These are phyloP conservation scores for Fusarium sp. DNA, from an alignment of 2,329 filamentous ascomycete species.

Conservation along the genomic window DNA sequence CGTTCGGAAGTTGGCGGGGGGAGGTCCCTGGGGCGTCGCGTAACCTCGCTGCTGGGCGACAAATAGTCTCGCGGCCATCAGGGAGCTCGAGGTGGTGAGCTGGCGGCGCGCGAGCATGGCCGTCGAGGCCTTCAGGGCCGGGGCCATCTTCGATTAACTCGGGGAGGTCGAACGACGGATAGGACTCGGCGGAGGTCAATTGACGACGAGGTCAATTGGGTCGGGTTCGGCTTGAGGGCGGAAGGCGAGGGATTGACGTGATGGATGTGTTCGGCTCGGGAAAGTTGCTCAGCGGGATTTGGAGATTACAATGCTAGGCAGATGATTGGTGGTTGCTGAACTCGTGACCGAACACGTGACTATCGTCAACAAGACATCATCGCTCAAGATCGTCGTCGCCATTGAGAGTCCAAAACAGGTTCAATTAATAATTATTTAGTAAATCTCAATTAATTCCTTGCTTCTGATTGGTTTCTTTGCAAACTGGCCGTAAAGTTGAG, in stretches of 20 bases:
- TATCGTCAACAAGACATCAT: constrained; percentile 4
- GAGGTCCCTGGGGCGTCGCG: constrained; percentile 81
- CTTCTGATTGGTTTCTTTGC: neutral
- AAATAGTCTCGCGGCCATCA: constrained; percentile 38
- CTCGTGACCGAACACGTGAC: constrained; percentile 50
- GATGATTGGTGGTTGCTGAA: constrained; percentile 49
- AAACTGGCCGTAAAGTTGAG: constrained; percentile 1
- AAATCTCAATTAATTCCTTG: neutral
- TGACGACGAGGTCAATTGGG: constrained; percentile 46
- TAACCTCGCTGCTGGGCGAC: constrained; percentile 56
- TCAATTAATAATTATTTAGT: neutral
- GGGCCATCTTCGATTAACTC: constrained; percentile 46
- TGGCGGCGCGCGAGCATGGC: constrained; percentile 53
- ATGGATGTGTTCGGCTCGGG: constrained; percentile 45
- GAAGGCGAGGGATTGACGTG: constrained; percentile 46
- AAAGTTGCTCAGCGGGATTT: constrained; percentile 53
- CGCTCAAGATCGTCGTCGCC: neutral
- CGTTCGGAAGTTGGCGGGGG: constrained; percentile 84
- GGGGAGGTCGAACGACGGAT: constrained; percentile 21
- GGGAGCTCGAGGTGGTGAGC: constrained; percentile 44
- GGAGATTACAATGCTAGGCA: constrained; percentile 55
- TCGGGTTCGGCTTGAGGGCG: constrained; percentile 35
- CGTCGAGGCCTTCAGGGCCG: constrained; percentile 47
- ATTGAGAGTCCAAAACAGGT: neutral
- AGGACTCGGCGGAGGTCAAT: constrained; percentile 38